phyloP scores from a whole-genome alignment of 169 alveolate genomes.

The Cryptosporidium parvum region DNA sequence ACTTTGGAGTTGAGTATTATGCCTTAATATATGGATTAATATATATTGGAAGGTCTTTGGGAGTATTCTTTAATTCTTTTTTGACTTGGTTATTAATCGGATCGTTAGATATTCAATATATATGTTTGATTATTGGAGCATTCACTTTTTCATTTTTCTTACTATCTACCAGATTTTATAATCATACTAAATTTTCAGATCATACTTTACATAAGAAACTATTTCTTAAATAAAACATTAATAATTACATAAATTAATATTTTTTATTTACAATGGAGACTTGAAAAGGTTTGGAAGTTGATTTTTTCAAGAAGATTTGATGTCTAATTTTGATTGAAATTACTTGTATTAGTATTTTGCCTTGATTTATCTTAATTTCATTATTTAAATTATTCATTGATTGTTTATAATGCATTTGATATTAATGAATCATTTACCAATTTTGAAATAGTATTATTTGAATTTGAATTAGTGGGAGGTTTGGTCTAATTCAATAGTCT shows the following conservation, averaged over 20 bases:
- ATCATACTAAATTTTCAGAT: slow-evolving; percentile 1
- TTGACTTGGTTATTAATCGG: slow-evolving; percentile 31
- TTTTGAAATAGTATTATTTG: too few species aligned
- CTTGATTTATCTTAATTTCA: too few species aligned
- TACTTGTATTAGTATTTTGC: neutral
- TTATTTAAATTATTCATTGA: too few species aligned
- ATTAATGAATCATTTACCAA: neutral
- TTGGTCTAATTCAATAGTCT: too few species aligned
- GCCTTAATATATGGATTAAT: slow-evolving; percentile 58
- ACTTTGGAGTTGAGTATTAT: slow-evolving; percentile 54
- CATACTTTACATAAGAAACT: neutral
- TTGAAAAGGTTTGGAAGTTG: neutral
- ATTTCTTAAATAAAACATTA: neutral
- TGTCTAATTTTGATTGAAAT: neutral
- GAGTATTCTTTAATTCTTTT: slow-evolving; percentile 38
- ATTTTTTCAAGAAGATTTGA: neutral
- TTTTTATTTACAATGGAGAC: neutral
- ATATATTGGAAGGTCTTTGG: slow-evolving; percentile 66
- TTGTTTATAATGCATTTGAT: too few species aligned
- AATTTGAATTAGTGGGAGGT: neutral
- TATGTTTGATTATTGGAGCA: neutral
- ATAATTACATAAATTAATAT: too few species aligned
- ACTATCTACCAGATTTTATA: slow-evolving; percentile 19
- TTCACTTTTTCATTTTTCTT: slow-evolving; percentile 18
- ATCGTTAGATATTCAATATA: neutral